A percentile compares a stretch with the other conserved stretches of the same genome.
Evolutionary conservation across 306 rosid genomes (phyloP).

Genomic region (Trifolium subterraneum): DNA sequence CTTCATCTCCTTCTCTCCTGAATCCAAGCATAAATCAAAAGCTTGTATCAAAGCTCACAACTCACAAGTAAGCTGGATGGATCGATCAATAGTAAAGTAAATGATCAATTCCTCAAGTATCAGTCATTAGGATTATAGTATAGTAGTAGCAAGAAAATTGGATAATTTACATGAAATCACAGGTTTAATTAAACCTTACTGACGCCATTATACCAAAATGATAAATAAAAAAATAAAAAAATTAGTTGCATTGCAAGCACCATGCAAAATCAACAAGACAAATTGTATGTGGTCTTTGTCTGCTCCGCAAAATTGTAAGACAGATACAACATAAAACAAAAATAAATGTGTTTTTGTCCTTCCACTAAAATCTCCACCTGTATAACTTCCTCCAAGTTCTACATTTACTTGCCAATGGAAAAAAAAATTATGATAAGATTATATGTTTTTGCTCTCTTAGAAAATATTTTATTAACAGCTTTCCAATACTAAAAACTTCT

Average conservation of each 20-base stretch:
- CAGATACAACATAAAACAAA: background rate
- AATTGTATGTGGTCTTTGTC: constrained; percentile 16
- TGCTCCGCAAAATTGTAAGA: background rate
- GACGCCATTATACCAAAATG: no score
- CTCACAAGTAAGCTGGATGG: background rate
- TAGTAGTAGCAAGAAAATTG: background rate
- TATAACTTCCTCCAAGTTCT: constrained; percentile 15
- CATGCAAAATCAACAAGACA: no score
- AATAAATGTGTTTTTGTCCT: background rate
- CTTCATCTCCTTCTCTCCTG: background rate
- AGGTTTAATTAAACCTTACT: no score
- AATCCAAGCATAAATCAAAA: no score
- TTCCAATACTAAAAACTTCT: constrained; percentile 25
- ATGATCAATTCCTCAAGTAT: no score
- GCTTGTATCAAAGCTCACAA: background rate
- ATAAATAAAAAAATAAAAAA: no score
- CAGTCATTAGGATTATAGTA: no score
- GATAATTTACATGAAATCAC: background rate
- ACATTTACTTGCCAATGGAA: constrained; percentile 18
- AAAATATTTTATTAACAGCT: constrained; percentile 29
- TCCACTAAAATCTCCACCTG: background rate
- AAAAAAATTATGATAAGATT: constrained; percentile 12
- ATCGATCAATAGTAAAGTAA: background rate
- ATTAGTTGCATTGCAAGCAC: no score
- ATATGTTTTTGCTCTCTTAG: constrained; percentile 34